phyloP scores from a whole-genome alignment of 2,329 filamentous ascomycete genomes.

The Zasmidium cellare region DNA sequence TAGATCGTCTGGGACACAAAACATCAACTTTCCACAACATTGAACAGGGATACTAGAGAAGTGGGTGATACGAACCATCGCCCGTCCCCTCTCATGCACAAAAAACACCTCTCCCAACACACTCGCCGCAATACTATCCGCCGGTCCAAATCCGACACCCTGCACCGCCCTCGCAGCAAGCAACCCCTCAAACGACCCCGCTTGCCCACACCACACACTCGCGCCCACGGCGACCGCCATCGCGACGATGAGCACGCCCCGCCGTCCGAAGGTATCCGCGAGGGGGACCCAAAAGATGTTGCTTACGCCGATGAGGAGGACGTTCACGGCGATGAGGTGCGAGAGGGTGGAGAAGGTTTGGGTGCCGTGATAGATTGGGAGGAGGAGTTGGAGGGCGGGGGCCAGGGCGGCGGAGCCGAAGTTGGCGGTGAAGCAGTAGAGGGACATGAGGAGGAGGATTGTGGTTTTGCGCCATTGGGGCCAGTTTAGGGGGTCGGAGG shows the following conservation, averaged over 20 bases:
- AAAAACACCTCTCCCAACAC: slow-evolving; percentile 46
- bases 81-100: slow-evolving; percentile 42
- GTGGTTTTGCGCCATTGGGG: slow-evolving; percentile 37
- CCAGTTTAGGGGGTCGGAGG: slow-evolving; percentile 44
- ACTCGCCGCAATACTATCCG: slow-evolving; percentile 43
- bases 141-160: slow-evolving; percentile 38
- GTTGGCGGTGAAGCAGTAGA: slow-evolving; percentile 41
- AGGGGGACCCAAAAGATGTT: slow-evolving; percentile 46
- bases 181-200: slow-evolving; percentile 37
- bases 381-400: slow-evolving; percentile 35
- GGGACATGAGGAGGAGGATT: slow-evolving; percentile 39
- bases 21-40: no score
- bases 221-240: slow-evolving; percentile 36
- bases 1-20: slow-evolving; percentile 38
- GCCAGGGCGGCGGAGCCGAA: slow-evolving; percentile 39
- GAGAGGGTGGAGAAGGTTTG: slow-evolving; percentile 35
- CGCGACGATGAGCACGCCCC: slow-evolving; percentile 39
- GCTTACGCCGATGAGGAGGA: slow-evolving; percentile 39
- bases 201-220: slow-evolving; percentile 44
- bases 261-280: slow-evolving; percentile 42
- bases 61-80: slow-evolving; percentile 33
- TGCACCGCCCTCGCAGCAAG: slow-evolving; percentile 41
- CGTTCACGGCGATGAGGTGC: slow-evolving; percentile 41
- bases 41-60: no score
- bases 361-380: slow-evolving; percentile 9